Evolutionary conservation across 768 basidiomycete genomes (phyloP), one percentile per base, ranked within the genome.

Genomic region (Agaricus sinodeliciosus): DNA sequence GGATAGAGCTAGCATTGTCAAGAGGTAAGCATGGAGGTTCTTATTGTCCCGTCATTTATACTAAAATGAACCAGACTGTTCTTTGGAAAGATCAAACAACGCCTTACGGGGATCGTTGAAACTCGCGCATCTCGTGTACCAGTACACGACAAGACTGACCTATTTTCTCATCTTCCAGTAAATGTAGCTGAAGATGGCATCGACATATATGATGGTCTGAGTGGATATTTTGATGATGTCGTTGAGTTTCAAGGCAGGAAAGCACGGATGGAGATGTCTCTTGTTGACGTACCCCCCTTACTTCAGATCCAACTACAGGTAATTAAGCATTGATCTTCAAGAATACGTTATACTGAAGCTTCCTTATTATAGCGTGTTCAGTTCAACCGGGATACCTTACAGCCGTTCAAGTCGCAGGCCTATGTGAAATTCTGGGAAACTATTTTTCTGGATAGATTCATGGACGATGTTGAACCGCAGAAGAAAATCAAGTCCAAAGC

Each of bases 271-370:
- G 90, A 94, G 60, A 81, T 94, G 15, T 80, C 84, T 5, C 71
- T 94, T 22, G 81, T 95, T 3, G 85, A 94, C 55, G 73, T 93
- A 13, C 96, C 96, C 0, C 90, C 92, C 2, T 66, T 98, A 45
- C 70, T 99, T 35, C 96, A 99, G 63, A 89, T 99, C 41, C 96
- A 99, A 65, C 78, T 99, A 8, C 93, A 97, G 80, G 94, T 92
- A 9, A 35, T 49, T 46, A 9, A 34, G 28, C 41, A 49, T 15
- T n/a, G 28, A 19, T 9, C 36, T 37, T 26, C 8, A 3, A 34
- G 9, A 16, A 9, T 19, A 40, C 46, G 9, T 16, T 25, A 43
- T 43, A 44, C n/a, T 15, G 53, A 48, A 55, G 59, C 56, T 48
- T 57, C 43, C 44, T 48, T 47, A 19, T 48, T 47, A 19, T 59